Conservation (phyloP, 2,329 filamentous ascomycete species). For the Pseudonectria buxi region DNA sequence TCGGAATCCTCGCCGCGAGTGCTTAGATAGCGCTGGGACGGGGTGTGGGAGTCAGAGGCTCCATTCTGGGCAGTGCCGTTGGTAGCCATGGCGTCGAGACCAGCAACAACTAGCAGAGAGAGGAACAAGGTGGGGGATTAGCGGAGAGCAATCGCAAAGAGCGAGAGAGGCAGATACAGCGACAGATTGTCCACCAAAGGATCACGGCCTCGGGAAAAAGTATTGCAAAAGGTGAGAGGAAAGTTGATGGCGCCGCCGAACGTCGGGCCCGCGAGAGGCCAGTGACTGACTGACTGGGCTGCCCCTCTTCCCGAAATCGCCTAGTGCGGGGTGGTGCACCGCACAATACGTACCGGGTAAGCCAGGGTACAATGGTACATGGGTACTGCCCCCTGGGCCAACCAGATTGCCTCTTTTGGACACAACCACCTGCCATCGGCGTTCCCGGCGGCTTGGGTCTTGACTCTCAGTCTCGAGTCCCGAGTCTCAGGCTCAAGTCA, state of each 20-base stretch:
- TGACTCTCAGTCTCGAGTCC: no score
- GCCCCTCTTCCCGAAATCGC: slow-evolving; percentile 19
- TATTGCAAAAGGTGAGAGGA: no score
- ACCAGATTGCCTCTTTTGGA: no score
- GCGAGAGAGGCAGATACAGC: neutral
- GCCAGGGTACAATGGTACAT: no score
- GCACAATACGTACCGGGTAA: no score
- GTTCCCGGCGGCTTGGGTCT: no score
- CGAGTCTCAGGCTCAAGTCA: no score
- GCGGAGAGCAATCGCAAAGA: slow-evolving; percentile 1
- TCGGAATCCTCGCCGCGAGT: slow-evolving; percentile 45
- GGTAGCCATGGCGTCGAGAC: slow-evolving; percentile 30
- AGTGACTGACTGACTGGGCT: neutral
- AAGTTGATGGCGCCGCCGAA: slow-evolving; percentile 9
- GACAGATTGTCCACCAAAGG: no score
- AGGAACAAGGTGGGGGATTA: neutral
- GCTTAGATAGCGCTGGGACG: slow-evolving; percentile 44
- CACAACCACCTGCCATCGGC: no score
- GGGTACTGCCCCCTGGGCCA: no score
- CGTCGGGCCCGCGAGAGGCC: slow-evolving; percentile 7
- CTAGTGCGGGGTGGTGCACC: slow-evolving; percentile 22
- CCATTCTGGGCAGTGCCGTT: slow-evolving; percentile 32
- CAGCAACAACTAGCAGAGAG: slow-evolving; percentile 1
- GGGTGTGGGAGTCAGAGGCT: slow-evolving; percentile 31
- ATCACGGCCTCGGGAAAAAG: no score